Conservation (phyloP, 2,329 filamentous ascomycete genomes). For the Penicillium oxalicum region DNA sequence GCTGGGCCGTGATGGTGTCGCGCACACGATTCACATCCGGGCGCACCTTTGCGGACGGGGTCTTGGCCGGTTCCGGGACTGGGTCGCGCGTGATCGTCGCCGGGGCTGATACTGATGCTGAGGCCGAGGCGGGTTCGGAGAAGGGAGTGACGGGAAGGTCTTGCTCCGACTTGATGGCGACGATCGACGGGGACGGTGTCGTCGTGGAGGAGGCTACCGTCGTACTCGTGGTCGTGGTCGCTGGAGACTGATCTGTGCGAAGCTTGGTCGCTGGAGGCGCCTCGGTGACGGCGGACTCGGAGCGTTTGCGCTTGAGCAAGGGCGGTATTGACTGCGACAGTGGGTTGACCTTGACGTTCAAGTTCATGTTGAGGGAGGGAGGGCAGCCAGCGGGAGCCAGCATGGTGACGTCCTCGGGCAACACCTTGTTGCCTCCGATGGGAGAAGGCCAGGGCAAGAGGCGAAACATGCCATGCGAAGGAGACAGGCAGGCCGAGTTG, state of each 20-base stretch:
- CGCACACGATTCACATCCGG: constrained; percentile 49
- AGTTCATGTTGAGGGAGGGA: constrained; percentile 12
- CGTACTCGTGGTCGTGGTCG: not conserved
- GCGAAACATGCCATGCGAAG: constrained; percentile 47
- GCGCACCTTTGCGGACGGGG: constrained; percentile 7
- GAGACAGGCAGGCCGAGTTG: constrained; percentile 13
- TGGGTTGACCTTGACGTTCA: constrained; percentile 16
- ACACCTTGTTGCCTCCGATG: constrained; percentile 43
- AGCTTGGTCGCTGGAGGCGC: constrained; percentile 27
- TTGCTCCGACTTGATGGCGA: constrained; percentile 6
- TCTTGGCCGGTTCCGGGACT: constrained; percentile 16
- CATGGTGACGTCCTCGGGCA: constrained; percentile 41
- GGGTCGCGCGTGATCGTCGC: constrained; percentile 12
- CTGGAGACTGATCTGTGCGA: constrained; percentile 24
- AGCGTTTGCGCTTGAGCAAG: constrained; percentile 53
- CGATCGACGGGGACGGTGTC: constrained; percentile 1
- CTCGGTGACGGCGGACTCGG: constrained; percentile 43
- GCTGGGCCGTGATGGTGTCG: constrained; percentile 74
- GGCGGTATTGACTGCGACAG: constrained; percentile 36
- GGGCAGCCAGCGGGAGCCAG: constrained; percentile 33
- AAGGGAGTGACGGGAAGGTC: no score
- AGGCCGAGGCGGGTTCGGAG: constrained; percentile 10
- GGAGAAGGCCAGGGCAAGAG: constrained; percentile 43
- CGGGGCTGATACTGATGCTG: constrained; percentile 6
- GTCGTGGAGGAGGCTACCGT: not conserved